A percentile compares a stretch with the other conserved stretches of the same genome.
These are phyloP conservation scores for Neoarthrinium moseri DNA, from an alignment of 2,329 filamentous ascomycete species.

Conservation along the genomic window DNA sequence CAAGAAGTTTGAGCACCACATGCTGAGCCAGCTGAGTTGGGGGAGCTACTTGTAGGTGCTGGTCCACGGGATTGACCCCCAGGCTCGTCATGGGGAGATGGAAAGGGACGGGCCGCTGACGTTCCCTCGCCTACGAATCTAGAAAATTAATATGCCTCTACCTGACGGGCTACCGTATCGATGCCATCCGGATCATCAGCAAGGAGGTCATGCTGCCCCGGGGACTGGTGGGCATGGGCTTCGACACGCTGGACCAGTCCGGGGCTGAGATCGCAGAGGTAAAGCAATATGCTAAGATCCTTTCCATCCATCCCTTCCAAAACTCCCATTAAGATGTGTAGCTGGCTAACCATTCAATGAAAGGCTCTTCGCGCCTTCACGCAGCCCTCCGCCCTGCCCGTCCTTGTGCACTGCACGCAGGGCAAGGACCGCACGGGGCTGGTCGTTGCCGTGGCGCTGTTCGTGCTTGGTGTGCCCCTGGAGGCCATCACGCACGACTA, in stretches of 20 bases:
- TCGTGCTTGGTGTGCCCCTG: conserved; percentile 58
- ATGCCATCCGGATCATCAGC: conserved; percentile 69
- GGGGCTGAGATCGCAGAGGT: conserved; percentile 55
- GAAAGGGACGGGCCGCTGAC: no score
- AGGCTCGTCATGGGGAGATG: no score
- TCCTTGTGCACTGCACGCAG: conserved; percentile 81
- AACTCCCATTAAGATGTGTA: not conserved
- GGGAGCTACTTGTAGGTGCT: conserved; percentile 56
- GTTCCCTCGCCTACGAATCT: not conserved
- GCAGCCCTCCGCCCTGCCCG: conserved; percentile 53
- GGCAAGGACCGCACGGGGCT: conserved; percentile 85
- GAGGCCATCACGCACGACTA: conserved; percentile 72
- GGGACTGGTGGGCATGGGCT: conserved; percentile 69
- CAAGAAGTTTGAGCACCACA: conserved; percentile 63
- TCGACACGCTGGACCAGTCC: conserved; percentile 68
- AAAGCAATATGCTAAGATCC: no score
- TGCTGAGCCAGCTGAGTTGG: conserved; percentile 69
- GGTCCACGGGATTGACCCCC: no score
- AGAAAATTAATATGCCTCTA: conserved; percentile 32
- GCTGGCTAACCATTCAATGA: not conserved
- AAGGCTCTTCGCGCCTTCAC: conserved; percentile 49
- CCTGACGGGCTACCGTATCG: conserved; percentile 63
- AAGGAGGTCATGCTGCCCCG: conserved; percentile 69
- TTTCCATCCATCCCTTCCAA: conserved; percentile 7
- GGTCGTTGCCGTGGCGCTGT: conserved; percentile 64